These are phyloP conservation scores for Neonectria magnoliae DNA, from an alignment of 2,329 filamentous ascomycete genomes.

Conservation along the genomic window DNA sequence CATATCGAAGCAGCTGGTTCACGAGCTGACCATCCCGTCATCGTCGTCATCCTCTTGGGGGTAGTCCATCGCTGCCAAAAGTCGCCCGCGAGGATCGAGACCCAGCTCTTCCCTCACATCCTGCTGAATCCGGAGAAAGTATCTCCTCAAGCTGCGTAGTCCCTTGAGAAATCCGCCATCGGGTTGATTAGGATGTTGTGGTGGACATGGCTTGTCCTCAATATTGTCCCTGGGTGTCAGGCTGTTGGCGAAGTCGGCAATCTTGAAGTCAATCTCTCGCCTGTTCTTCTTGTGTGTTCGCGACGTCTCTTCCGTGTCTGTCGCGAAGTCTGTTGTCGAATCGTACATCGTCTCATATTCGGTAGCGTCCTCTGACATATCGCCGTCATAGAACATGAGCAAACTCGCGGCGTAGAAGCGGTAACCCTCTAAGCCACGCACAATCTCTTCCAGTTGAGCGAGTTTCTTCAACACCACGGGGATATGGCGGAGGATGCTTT, in stretches of 20 bases:
- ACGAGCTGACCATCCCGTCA: constrained; percentile 49
- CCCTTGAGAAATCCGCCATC: constrained; percentile 92
- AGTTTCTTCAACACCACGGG: constrained; percentile 88
- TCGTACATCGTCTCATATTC: constrained; percentile 64
- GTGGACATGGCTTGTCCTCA: constrained; percentile 75
- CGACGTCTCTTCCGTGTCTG: constrained; percentile 65
- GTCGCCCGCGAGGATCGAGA: constrained; percentile 50
- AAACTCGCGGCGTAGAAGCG: constrained; percentile 96
- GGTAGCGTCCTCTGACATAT: constrained; percentile 60
- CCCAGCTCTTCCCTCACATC: constrained; percentile 72
- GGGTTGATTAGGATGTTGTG: constrained; percentile 80
- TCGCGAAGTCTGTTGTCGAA: constrained; percentile 67
- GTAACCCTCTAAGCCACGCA: constrained; percentile 82
- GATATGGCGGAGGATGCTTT: constrained; percentile 86
- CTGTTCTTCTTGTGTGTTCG: constrained; percentile 60
- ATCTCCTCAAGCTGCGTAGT: constrained; percentile 78
- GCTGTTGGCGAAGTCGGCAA: constrained; percentile 98
- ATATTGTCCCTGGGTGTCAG: constrained; percentile 85
- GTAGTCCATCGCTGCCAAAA: constrained; percentile 34
- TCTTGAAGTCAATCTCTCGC: constrained; percentile 87
- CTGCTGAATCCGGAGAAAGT: constrained; percentile 87
- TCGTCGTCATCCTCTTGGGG: constrained; percentile 42
- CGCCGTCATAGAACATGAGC: constrained; percentile 96
- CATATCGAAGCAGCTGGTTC: constrained; percentile 17
- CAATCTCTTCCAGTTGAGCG: constrained; percentile 82